Base-by-base conservation (phyloP, 176 grass and related monocot genomes). In the Melocanna baccifera region DNA sequence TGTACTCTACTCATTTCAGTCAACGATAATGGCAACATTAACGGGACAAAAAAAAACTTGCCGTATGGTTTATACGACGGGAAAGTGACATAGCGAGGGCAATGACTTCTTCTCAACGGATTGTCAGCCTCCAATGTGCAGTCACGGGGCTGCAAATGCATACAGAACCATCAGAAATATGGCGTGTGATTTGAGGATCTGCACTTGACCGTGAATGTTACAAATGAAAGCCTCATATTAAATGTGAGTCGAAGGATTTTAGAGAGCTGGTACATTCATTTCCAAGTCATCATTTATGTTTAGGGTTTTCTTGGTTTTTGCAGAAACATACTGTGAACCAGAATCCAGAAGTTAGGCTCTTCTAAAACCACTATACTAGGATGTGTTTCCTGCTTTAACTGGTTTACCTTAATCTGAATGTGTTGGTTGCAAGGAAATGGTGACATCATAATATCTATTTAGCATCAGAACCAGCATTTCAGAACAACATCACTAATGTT, bases 21-120 rank as follows among this genome's bases (percentile, higher is more conserved):
- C 6, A 37, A 62, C 19, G 12, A 59, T 9, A 51, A 25, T 11
- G 15, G 28, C 22, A 51, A 56, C 53, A 34, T 20, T 65, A 4
- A 22, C 20, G 7, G 11, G 18, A 43, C 6, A 2, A n/a, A 34
- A 1, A 5, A 4, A 32, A 55, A 19, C 75, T 84, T 78, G 87
- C 89, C 19, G 0, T 69, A 69, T 40, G 85, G 80, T 39, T 69
- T 79, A n/a, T 91, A 91, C 12, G 89, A 79, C 0, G 89, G 85
- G 9, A 91, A 83, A n/a, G 68, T 80, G 84, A 91, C 52, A 13
- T 84, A 84, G 19, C 50, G 85, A 80, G 89, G 89, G 80, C 89
- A 91, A 7, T 79, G 45, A 9, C 42, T 79, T 63, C 84, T 90
- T 65, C 75, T 83, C 14, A 2, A 29, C 3, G 62, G 25, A 0